These are phyloP conservation scores for Fallopia convolvulus DNA, from an alignment of 148 eudicot species.

Conservation along the genomic window DNA sequence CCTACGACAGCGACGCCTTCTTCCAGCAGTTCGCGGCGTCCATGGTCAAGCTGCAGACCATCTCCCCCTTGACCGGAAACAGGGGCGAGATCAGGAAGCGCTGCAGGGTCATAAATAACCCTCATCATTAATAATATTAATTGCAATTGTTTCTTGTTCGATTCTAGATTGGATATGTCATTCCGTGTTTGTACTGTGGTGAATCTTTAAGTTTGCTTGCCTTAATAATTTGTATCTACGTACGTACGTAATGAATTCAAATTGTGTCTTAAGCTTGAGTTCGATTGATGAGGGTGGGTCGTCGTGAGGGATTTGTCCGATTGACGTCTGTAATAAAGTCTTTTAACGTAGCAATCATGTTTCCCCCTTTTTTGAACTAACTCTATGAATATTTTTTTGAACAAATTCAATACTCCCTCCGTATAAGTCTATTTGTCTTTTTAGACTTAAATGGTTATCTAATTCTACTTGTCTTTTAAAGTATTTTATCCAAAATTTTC, in stretches of 20 bases:
- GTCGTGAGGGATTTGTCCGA: no score
- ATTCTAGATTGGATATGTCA: not conserved
- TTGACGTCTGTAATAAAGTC: no score
- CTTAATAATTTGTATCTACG: not conserved
- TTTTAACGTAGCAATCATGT: no score
- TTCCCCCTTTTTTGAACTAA: no score
- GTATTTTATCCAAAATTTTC: no score
- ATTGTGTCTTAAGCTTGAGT: not conserved
- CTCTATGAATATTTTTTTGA: no score
- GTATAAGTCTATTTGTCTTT: no score
- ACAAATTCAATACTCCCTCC: no score
- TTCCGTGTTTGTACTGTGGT: not conserved
- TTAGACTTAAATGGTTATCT: no score
- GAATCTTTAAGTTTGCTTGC: not conserved
- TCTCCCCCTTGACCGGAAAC: conserved; percentile 56
- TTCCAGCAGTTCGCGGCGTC: conserved; percentile 73
- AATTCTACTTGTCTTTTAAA: no score
- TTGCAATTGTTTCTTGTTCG: not conserved
- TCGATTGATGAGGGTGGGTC: not conserved
- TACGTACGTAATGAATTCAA: not conserved
- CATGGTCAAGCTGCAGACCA: conserved; percentile 70
- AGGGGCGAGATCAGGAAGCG: conserved; percentile 61
- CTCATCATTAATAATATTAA: not conserved
- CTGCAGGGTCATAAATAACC: conserved; percentile 59
- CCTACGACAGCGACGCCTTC: conserved; percentile 42